Percentiles rank a stretch among this genome's conserved stretches.
Evolutionary conservation across 2,329 filamentous ascomycete species (phyloP).

Genomic region (Colletotrichum paranaense): DNA sequence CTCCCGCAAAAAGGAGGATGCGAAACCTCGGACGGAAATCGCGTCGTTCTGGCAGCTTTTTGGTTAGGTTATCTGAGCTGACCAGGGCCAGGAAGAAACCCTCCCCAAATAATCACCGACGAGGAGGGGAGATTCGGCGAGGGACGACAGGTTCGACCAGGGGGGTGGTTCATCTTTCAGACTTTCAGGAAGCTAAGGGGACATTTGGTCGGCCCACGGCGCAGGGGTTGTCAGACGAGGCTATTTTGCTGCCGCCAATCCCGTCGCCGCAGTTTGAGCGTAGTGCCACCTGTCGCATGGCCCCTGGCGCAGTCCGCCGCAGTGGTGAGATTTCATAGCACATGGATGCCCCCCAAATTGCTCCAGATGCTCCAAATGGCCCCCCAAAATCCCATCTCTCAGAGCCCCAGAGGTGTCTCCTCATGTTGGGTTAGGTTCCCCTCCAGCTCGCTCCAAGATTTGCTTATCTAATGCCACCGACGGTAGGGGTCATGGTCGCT

Average conservation of each 20-base stretch:
- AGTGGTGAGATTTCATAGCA: background rate
- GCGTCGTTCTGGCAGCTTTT: background rate
- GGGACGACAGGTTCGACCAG: too few species aligned
- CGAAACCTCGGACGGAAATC: constrained; percentile 7
- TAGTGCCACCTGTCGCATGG: constrained; percentile 20
- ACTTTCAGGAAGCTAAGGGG: background rate
- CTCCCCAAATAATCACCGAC: background rate
- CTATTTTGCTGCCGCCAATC: constrained; percentile 24
- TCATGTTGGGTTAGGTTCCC: background rate
- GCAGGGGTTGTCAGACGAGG: constrained; percentile 28
- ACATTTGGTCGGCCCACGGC: constrained; percentile 28
- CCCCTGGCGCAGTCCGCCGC: background rate
- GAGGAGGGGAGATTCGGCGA: background rate
- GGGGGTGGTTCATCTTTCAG: background rate
- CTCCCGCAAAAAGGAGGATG: constrained; percentile 5
- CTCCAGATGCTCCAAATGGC: too few species aligned
- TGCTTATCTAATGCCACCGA: background rate
- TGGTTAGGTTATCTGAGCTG: constrained; percentile 5
- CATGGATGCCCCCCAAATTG: background rate
- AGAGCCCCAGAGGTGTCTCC: background rate
- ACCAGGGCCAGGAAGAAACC: background rate
- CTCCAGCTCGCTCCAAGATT: background rate
- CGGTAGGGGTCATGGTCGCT: background rate
- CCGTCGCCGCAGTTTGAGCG: background rate
- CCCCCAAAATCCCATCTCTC: background rate